phyloP scores from a whole-genome alignment of 2,329 filamentous ascomycete genomes.

The Penicillium sp. region DNA sequence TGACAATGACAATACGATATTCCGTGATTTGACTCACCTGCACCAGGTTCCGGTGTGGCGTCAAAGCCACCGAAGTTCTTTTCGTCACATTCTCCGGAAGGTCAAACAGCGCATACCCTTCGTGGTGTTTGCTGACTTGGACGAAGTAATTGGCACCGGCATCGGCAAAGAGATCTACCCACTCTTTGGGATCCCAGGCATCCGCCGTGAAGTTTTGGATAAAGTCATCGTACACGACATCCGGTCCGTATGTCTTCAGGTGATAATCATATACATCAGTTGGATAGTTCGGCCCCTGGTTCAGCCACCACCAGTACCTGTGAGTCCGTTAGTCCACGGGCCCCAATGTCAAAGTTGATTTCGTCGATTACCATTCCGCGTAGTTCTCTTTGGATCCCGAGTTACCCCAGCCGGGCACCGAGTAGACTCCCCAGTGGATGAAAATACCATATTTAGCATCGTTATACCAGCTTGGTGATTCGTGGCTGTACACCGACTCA shows the following conservation, averaged over 20 bases:
- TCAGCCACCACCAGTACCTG: conserved; percentile 50
- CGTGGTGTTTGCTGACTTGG: conserved; percentile 48
- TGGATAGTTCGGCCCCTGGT: conserved; percentile 42
- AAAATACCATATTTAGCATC: conserved; percentile 60
- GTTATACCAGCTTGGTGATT: conserved; percentile 55
- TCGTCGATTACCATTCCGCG: conserved; percentile 35
- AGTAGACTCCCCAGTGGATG: conserved; percentile 59
- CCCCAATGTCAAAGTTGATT: neutral
- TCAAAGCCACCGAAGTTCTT: conserved; percentile 41
- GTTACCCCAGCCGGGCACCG: conserved; percentile 57
- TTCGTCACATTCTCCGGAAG: conserved; percentile 41
- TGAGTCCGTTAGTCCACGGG: neutral
- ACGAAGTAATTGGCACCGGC: conserved; percentile 52
- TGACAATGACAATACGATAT: neutral
- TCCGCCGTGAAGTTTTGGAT: conserved; percentile 55
- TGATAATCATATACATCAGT: conserved; percentile 52
- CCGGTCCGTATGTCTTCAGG: conserved; percentile 50
- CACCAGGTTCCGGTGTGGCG: conserved; percentile 42
- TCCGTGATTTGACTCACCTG: conserved; percentile 2
- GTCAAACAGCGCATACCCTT: conserved; percentile 49
- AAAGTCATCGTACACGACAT: conserved; percentile 57
- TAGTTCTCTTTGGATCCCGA: conserved; percentile 37
- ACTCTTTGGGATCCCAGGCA: conserved; percentile 51
- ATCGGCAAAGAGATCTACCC: conserved; percentile 55
- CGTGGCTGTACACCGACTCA: conserved; percentile 43